Conservation (phyloP, 306 rosid species). For the Chamaecrista fasciculata region DNA sequence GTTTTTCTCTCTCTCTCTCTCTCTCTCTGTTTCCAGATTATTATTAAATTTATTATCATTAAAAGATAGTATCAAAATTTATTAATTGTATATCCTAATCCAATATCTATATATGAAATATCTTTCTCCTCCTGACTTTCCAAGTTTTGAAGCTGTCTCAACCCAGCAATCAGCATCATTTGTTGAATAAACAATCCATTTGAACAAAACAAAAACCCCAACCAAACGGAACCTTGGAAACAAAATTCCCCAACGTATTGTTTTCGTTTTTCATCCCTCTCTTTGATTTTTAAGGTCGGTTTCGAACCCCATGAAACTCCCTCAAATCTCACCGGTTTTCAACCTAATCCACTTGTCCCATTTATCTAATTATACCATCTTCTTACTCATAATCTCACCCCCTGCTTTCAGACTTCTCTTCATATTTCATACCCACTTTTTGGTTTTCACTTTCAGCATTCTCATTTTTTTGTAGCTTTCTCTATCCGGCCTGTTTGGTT, state of each 20-base stretch:
- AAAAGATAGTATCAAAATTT: background rate
- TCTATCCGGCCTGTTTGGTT: conserved; percentile 32
- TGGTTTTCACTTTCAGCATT: background rate
- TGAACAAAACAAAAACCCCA: conserved; percentile 30
- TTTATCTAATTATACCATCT: conserved; percentile 19
- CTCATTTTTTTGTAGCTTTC: conserved; percentile 12
- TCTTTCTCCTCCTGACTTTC: conserved; percentile 47
- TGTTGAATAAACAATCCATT: conserved; percentile 40
- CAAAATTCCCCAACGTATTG: conserved; percentile 17
- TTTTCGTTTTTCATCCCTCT: background rate
- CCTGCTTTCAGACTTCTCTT: background rate
- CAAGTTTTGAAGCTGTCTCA: conserved; percentile 32
- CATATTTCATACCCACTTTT: conserved; percentile 7
- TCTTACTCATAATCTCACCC: conserved; percentile 8
- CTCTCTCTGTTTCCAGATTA: background rate
- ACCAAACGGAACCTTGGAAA: conserved; percentile 41
- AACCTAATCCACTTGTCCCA: conserved; percentile 51
- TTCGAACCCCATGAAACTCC: conserved; percentile 43
- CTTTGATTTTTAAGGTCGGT: conserved; percentile 31
- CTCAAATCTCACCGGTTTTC: conserved; percentile 54
- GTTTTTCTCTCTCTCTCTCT: background rate
- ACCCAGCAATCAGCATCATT: conserved; percentile 34
- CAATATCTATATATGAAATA: background rate
- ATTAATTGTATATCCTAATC: background rate
- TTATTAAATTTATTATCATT: background rate